A percentile compares a stretch with the other conserved stretches of the same genome.
phyloP scores from a whole-genome alignment of 2,329 filamentous ascomycete genomes.

The Fusarium albosuccineum region DNA sequence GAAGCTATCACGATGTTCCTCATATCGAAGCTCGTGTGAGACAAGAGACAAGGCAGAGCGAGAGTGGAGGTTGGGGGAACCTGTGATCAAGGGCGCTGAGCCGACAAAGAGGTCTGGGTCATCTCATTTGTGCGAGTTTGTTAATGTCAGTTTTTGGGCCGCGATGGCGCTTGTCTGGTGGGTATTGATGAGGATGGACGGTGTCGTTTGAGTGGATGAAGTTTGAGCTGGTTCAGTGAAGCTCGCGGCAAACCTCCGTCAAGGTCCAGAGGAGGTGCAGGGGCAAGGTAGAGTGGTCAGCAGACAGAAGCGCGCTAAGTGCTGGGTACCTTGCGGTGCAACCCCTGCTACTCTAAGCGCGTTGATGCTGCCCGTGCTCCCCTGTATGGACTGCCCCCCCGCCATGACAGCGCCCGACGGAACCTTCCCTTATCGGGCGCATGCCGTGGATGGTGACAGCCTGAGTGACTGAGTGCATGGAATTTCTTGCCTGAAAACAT shows the following conservation, averaged over 20 bases:
- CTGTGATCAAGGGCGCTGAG: constrained; percentile 28
- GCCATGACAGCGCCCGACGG: constrained; percentile 28
- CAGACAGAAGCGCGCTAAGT: constrained; percentile 28
- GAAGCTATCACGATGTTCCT: constrained; percentile 39
- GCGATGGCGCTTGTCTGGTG: not conserved
- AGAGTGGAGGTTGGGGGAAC: no score
- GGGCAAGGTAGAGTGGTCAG: constrained; percentile 13
- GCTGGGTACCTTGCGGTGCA: not conserved
- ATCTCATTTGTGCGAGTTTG: constrained; percentile 28
- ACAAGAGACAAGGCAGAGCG: constrained; percentile 4
- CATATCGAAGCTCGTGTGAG: constrained; percentile 40
- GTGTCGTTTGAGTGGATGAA: constrained; percentile 16
- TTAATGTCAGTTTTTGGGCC: not conserved
- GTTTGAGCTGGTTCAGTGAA: constrained; percentile 27
- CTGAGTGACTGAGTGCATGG: constrained; percentile 17
- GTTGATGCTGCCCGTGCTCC: constrained; percentile 19
- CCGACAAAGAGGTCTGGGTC: constrained; percentile 27
- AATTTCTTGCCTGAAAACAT: constrained; percentile 16
- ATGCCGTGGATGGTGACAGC: constrained; percentile 17
- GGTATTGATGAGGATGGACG: constrained; percentile 4
- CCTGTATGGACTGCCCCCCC: constrained; percentile 19
- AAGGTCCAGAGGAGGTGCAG: not conserved
- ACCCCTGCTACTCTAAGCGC: constrained; percentile 23
- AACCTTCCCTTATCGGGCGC: constrained; percentile 40
- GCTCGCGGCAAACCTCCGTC: constrained; percentile 23